Evolutionary conservation across 192 early-diverging fungal species (phyloP).

Genomic region (Allomyces macrogynus): DNA sequence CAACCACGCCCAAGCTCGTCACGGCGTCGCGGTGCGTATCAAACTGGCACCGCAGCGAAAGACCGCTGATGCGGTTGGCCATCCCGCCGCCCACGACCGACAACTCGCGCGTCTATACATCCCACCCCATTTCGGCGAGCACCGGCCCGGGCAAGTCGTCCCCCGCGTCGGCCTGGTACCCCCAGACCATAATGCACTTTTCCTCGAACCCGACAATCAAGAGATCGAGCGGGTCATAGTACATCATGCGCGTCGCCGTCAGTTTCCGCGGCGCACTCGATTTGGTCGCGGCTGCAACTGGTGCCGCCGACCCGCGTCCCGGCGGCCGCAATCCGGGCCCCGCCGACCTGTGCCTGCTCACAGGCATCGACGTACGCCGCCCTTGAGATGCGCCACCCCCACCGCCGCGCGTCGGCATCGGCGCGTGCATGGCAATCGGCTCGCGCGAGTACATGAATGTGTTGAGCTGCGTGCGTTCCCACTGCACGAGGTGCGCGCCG

Average conservation of each 20-base stretch:
- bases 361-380: too few species aligned
- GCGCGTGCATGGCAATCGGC: background rate
- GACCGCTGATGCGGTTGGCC: slow-evolving; percentile 29
- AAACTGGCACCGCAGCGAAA: slow-evolving; percentile 26
- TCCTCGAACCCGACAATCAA: slow-evolving; percentile 34
- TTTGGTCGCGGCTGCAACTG: background rate
- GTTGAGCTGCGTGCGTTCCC: slow-evolving; percentile 38
- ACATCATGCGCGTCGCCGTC: slow-evolving; percentile 12
- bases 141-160: slow-evolving; percentile 9
- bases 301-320: background rate
- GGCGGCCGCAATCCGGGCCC: too few species aligned
- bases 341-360: too few species aligned
- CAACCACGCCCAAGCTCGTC: slow-evolving; percentile 23
- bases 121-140: too few species aligned
- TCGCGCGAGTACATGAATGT: slow-evolving; percentile 30
- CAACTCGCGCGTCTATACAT: too few species aligned
- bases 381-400: too few species aligned
- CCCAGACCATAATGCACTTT: slow-evolving; percentile 26
- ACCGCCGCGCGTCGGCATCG: background rate
- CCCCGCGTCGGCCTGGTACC: slow-evolving; percentile 32
- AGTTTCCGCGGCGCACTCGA: background rate
- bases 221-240: slow-evolving; percentile 33
- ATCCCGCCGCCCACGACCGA: slow-evolving; percentile 2
- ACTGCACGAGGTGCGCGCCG: slow-evolving; percentile 26
- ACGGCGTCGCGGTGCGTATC: slow-evolving; percentile 28